Percentiles rank a stretch among this genome's conserved stretches.
These are phyloP conservation scores for Arthroderma uncinatum DNA, from an alignment of 2,329 filamentous ascomycete genomes.

Conservation along the genomic window DNA sequence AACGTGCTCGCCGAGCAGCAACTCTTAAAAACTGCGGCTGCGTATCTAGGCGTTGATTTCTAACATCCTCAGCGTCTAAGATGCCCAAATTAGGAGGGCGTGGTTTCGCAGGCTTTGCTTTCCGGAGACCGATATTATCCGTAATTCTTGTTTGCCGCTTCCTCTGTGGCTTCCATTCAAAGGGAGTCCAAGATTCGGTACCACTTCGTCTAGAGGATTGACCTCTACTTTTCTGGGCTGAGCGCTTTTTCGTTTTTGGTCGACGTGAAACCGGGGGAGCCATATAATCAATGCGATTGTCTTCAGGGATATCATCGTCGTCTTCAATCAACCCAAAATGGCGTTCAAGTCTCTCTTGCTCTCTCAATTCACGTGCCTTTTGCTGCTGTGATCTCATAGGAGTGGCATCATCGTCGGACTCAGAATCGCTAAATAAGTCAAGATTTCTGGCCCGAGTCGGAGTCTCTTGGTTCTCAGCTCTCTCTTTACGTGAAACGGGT, in stretches of 20 bases:
- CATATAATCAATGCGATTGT: slow-evolving; percentile 35
- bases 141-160: slow-evolving; percentile 29
- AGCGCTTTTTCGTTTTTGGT: slow-evolving; percentile 15
- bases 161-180: slow-evolving; percentile 13
- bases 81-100: slow-evolving; percentile 35
- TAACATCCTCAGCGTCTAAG: slow-evolving; percentile 38
- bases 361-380: background rate
- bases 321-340: slow-evolving; percentile 9
- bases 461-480: slow-evolving; percentile 9
- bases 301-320: slow-evolving; percentile 30
- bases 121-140: slow-evolving; percentile 21
- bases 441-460: slow-evolving; percentile 7
- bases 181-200: background rate
- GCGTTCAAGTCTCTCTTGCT: background rate
- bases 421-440: slow-evolving; percentile 18
- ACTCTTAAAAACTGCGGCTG: slow-evolving; percentile 46
- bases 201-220: background rate
- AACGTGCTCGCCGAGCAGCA: slow-evolving; percentile 43
- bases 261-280: slow-evolving; percentile 23
- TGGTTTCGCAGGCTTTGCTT: slow-evolving; percentile 17
- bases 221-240: slow-evolving; percentile 6
- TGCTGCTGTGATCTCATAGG: background rate
- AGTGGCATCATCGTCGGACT: slow-evolving; percentile 19
- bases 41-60: slow-evolving; percentile 19
- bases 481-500: slow-evolving; percentile 17